Evolutionary conservation across 2,329 filamentous ascomycete species (phyloP), one percentile per base, ranked within the genome.

Genomic region (Phaeophleospora eucalypticola): DNA sequence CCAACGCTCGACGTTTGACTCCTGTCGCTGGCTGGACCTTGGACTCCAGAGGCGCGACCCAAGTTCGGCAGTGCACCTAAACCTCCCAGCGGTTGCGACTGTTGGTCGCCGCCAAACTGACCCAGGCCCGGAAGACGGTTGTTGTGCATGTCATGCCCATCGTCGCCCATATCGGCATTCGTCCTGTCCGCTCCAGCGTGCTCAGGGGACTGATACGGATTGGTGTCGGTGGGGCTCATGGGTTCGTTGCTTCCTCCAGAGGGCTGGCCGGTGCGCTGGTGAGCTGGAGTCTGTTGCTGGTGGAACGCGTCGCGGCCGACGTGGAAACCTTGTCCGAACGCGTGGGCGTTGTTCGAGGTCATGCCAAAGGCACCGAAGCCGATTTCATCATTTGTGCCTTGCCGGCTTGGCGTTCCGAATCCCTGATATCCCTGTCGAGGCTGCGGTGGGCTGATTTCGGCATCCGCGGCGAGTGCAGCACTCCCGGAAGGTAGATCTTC

Each of bases 1-100:
- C 88, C 87, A 15, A 85, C 86, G 62, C 90, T 95, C 0, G 90
- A 95, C 0, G 88, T 95, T 67, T 95, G 89, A 65, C 90, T 96
- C 16, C 91, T 84, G 64, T 97, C 91, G 57, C 89, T 88, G 4
- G 84, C 85, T 42, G 88, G 83, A 69, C 71, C 38, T 38, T 55
- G 54, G 3, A 32, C 44, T n/a, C 57, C 65, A 21, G 67, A 58
- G 15, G 57, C 59, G 36, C 72, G 67, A 24, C 71, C 70, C 9
- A 67, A 53, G 42, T 61, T 59, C 2, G 58, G 58, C 44, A 65
- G 39, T 12, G 49, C 54, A 19, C 58, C 59, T 19, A 68, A 56
- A 6, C 63, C 63, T 39, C 63, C 62, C 41, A 68, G 58, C 14
- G 58, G 58, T 17, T 58, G 63, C 20, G 57, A 41, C 27, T 61